These are phyloP conservation scores for Acrodontium crateriforme DNA, from an alignment of 2,329 filamentous ascomycete genomes.

Conservation along the genomic window DNA sequence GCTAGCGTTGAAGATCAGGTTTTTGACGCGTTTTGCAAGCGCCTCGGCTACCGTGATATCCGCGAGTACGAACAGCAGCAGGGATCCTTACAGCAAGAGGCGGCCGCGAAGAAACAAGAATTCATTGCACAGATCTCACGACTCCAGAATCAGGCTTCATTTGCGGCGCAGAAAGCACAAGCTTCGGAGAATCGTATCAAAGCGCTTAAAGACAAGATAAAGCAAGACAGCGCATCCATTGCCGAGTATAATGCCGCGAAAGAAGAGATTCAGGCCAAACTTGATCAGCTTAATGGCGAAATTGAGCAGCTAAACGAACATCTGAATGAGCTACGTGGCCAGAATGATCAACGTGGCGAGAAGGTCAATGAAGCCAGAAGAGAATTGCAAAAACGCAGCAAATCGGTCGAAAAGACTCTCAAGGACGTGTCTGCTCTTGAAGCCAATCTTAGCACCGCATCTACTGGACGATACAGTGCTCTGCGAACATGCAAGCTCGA, in stretches of 20 bases:
- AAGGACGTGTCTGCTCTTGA: constrained; percentile 71
- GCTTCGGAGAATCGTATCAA: constrained; percentile 56
- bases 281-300: constrained; percentile 61
- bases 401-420: constrained; percentile 61
- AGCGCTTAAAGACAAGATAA: constrained; percentile 50
- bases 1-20: constrained; percentile 76
- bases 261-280: constrained; percentile 55
- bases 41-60: constrained; percentile 77
- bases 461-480: constrained; percentile 67
- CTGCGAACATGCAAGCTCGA: constrained; percentile 86
- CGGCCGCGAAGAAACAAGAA: constrained; percentile 69
- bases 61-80: constrained; percentile 89
- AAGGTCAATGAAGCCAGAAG: constrained; percentile 64
- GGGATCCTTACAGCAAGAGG: constrained; percentile 81
- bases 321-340: constrained; percentile 53
- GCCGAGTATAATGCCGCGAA: constrained; percentile 59
- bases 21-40: constrained; percentile 72
- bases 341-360: constrained; percentile 55
- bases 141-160: constrained; percentile 46
- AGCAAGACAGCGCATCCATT: constrained; percentile 55
- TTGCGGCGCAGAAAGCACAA: constrained; percentile 58
- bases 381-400: constrained; percentile 71
- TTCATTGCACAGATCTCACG: constrained; percentile 60
- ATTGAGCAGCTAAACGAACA: constrained; percentile 62
- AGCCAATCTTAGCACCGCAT: constrained; percentile 72